Conservation (phyloP, 2,329 filamentous ascomycete species). For the Aspergillus bombycis region DNA sequence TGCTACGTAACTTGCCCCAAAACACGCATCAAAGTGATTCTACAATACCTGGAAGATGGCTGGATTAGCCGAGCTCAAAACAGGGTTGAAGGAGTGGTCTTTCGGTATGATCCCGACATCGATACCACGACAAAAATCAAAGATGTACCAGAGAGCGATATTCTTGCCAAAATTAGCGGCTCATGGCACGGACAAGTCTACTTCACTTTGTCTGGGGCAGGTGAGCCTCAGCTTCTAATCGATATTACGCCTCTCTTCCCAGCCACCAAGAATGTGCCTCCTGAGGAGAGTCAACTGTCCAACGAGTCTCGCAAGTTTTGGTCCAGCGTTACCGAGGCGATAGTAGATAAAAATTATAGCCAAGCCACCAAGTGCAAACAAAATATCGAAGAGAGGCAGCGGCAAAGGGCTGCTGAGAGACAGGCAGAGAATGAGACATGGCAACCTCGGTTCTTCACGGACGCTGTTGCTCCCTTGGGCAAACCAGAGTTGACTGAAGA, state of each 20-base stretch:
- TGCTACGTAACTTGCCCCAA: conserved; percentile 89
- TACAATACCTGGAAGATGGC: conserved; percentile 91
- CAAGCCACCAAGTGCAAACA: conserved; percentile 86
- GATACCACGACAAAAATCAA: conserved; percentile 78
- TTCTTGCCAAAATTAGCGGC: conserved; percentile 80
- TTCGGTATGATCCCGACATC: conserved; percentile 84
- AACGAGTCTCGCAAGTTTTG: conserved; percentile 92
- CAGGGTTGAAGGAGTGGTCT: conserved; percentile 86
- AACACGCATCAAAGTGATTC: conserved; percentile 86
- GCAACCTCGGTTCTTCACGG: conserved; percentile 85
- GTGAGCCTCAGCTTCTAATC: conserved; percentile 71
- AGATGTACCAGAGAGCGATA: conserved; percentile 82
- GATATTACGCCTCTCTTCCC: conserved; percentile 84
- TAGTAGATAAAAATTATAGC: conserved; percentile 77
- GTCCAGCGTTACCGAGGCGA: conserved; percentile 84
- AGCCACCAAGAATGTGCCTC: conserved; percentile 76
- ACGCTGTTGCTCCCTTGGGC: conserved; percentile 61
- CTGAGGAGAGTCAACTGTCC: conserved; percentile 74
- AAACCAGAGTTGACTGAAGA: conserved; percentile 66
- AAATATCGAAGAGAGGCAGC: conserved; percentile 87
- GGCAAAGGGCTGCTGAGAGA: conserved; percentile 79
- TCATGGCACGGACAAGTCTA: conserved; percentile 78
- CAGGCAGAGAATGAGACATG: conserved; percentile 71
- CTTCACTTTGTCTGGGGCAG: conserved; percentile 56
- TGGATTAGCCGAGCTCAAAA: conserved; percentile 93